Evolutionary conservation across 2,329 filamentous ascomycete species (phyloP).

Genomic region (Coniochaeta ligniaria): DNA sequence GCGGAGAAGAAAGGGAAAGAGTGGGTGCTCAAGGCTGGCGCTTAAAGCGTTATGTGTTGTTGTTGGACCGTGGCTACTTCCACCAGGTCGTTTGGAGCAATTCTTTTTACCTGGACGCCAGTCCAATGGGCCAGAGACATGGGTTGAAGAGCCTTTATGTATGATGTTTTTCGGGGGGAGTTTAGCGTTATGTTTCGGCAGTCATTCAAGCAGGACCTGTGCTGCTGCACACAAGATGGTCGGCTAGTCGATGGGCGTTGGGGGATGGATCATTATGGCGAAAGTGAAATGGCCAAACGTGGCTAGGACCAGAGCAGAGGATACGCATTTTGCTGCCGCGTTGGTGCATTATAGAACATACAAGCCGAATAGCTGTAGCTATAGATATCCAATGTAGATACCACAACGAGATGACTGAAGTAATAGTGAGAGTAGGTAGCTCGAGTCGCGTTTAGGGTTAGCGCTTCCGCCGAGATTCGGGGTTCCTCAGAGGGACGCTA

Average conservation of each 20-base stretch:
- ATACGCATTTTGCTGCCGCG: neutral
- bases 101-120: too few relatives aligned
- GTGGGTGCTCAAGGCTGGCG: constrained; percentile 43
- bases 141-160: neutral
- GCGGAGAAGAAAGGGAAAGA: constrained; percentile 57
- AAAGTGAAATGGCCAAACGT: neutral
- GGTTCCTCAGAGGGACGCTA: neutral
- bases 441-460: neutral
- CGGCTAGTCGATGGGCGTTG: neutral
- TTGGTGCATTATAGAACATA: neutral
- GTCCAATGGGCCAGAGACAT: too few relatives aligned
- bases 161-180: neutral
- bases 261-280: neutral
- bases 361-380: neutral
- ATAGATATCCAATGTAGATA: too few relatives aligned
- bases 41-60: neutral
- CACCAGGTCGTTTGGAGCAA: too few relatives aligned
- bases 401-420: too few relatives aligned
- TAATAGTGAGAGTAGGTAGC: too few relatives aligned
- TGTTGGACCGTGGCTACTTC: neutral
- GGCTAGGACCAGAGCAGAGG: neutral
- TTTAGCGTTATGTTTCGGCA: neutral
- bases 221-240: too few relatives aligned
- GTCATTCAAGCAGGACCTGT: neutral
- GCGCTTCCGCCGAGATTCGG: neutral